phyloP scores from a whole-genome alignment of 352 stramenopile genomes.

The Globisporangium heterothallicum region DNA sequence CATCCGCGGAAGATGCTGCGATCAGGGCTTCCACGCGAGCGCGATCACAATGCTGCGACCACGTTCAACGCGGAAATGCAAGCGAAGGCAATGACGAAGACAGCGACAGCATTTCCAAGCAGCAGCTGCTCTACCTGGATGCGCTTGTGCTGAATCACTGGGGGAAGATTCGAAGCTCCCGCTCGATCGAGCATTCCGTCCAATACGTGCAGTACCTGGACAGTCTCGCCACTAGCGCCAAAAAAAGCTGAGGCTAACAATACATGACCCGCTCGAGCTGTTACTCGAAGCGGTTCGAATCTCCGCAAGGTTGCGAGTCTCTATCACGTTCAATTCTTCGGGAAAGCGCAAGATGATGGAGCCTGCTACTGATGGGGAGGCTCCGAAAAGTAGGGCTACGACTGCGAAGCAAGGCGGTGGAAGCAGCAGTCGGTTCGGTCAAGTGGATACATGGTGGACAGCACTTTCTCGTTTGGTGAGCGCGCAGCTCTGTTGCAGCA shows the following conservation, averaged over 20 bases:
- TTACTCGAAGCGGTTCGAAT: too few relatives aligned
- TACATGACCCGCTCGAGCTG: background rate
- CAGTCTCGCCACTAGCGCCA: conserved; percentile 5
- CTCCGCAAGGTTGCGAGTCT: too few relatives aligned
- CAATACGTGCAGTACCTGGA: conserved; percentile 52
- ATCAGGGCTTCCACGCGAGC: conserved; percentile 9
- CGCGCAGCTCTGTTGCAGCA: conserved; percentile 45
- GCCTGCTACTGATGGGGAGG: background rate
- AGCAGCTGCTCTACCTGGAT: conserved; percentile 62
- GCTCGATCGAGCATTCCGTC: conserved; percentile 29
- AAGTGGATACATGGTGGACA: conserved; percentile 38
- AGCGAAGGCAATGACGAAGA: conserved; percentile 5
- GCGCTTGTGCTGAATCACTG: conserved; percentile 53
- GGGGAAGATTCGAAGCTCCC: conserved; percentile 25
- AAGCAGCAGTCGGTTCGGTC: background rate
- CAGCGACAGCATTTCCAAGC: conserved; percentile 22
- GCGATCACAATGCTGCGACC: conserved; percentile 23
- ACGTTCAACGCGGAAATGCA: conserved; percentile 22
- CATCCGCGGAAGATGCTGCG: conserved; percentile 20
- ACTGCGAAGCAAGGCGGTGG: background rate
- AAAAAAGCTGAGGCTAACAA: background rate
- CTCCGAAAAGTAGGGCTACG: background rate
- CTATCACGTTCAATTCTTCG: too few relatives aligned
- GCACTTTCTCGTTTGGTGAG: conserved; percentile 29
- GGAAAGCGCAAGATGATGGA: background rate